Evolutionary conservation across 2,329 filamentous ascomycete genomes (phyloP).

Genomic region (Fusarium sp.): DNA sequence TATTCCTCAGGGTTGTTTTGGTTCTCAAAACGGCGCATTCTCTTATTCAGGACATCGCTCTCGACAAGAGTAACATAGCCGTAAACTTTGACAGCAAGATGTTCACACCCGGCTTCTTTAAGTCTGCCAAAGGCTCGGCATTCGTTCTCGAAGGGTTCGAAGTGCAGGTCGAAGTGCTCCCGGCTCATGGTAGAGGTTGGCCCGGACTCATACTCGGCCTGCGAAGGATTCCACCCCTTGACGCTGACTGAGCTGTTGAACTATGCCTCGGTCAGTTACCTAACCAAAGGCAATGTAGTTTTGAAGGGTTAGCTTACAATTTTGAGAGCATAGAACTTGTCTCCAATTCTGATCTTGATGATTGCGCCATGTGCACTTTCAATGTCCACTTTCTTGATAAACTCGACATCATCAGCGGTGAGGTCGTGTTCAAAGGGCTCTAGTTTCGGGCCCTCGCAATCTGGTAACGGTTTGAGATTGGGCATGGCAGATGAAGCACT

Average conservation of each 20-base stretch:
- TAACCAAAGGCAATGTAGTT: neutral
- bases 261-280: neutral
- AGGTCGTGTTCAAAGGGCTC: no score
- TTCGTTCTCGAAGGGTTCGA: conserved; percentile 15
- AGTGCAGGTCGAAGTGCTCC: conserved; percentile 9
- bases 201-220: no score
- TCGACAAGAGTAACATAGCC: conserved; percentile 5
- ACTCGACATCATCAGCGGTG: no score
- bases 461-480: no score
- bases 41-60: neutral
- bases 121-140: conserved; percentile 19
- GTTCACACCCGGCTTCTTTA: neutral
- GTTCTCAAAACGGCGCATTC: neutral
- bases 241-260: neutral
- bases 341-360: neutral
- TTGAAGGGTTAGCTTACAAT: neutral
- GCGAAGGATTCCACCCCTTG: no score
- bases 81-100: conserved; percentile 15
- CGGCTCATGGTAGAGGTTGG: neutral
- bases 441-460: no score
- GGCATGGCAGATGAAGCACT: no score
- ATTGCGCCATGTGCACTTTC: neutral
- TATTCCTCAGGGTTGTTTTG: neutral
- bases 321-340: neutral
- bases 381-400: no score